Evolutionary conservation across 2,329 filamentous ascomycete species (phyloP), one percentile per base, ranked within the genome.

Genomic region (Incumbomyces delicatus): DNA sequence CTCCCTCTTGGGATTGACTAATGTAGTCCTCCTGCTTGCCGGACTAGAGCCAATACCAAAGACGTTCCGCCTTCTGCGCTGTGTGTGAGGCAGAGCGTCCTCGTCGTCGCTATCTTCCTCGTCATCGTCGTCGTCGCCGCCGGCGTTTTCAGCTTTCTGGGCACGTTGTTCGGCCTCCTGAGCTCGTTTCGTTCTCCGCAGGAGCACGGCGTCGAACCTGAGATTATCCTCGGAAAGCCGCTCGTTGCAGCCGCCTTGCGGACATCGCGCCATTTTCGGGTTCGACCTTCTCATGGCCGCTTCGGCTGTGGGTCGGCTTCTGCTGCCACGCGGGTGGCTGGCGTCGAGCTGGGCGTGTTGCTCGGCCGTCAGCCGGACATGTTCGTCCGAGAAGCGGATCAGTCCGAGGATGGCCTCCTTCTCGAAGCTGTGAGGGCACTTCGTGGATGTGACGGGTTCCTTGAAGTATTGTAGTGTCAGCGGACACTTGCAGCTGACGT

Each of bases 381-480:
- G 60, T 14, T 52, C 56, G 27, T 33, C 31, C 35, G 64, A 67
- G 10, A 56, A 55, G 0, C 47, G 41, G 30, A 75, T 66, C 66
- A 74, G 70, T 13, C 60, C 58, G 13, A 63, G 48, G 48, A 75
- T 73, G 1, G 71, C 71, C 2, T 56, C 50, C 14, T 62, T 65
- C 53, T 75, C 72, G 54, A 74, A 75, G 41, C 63, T 70, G 52
- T 75, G 72, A 0, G 66, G 68, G 50, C 72, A 75, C 57, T 71
- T 70, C 1, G 61, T 66, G 51, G 67, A 72, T 4, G 64, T 72
- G 2, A 74, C 64, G 0, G 72, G 72, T 46, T 72, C 63, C 6
- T 56, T 54, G 60, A 71, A 74, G 2, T 60, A 58, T 16, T 63
- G 63, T 2, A 73, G 60, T 1, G 72, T 75, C 18, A 75, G 55